phyloP scores from a whole-genome alignment of 768 basidiomycete species.

The Tricholoma sp. region DNA sequence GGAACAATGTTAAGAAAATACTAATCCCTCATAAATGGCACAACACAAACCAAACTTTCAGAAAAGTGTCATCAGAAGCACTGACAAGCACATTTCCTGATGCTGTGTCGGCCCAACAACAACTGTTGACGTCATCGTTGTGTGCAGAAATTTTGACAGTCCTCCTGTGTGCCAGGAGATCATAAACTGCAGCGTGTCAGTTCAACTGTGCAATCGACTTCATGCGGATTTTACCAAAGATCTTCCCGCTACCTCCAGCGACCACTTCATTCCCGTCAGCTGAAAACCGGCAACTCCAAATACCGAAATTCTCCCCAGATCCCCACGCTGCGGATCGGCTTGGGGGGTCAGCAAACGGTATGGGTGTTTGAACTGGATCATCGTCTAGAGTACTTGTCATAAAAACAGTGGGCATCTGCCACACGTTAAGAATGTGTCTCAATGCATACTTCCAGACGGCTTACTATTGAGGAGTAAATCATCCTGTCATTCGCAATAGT shows the following conservation, averaged over 20 bases:
- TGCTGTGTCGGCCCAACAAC: slow-evolving; percentile 91
- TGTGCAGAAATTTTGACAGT: slow-evolving; percentile 88
- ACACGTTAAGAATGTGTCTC: slow-evolving; percentile 1
- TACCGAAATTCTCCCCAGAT: slow-evolving; percentile 53
- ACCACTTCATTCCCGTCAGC: slow-evolving; percentile 95
- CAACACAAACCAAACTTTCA: slow-evolving; percentile 84
- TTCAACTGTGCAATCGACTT: slow-evolving; percentile 1
- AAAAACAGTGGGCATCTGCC: slow-evolving; percentile 65
- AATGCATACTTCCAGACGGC: slow-evolving; percentile 12
- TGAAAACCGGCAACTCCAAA: slow-evolving; percentile 95
- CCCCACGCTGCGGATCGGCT: slow-evolving; percentile 31
- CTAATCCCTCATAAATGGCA: slow-evolving; percentile 41
- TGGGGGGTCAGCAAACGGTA: slow-evolving; percentile 49
- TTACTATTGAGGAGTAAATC: slow-evolving; percentile 88
- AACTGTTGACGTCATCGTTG: slow-evolving; percentile 86
- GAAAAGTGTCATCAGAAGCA: slow-evolving; percentile 89
- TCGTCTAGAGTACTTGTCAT: slow-evolving; percentile 70
- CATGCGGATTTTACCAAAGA: slow-evolving; percentile 48
- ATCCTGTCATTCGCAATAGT: slow-evolving; percentile 43
- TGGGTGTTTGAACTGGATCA: slow-evolving; percentile 55
- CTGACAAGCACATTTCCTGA: slow-evolving; percentile 94
- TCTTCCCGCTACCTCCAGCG: slow-evolving; percentile 82
- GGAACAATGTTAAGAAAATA: slow-evolving; percentile 19
- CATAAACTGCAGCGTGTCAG: slow-evolving; percentile 62
- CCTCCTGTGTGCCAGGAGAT: slow-evolving; percentile 72